phyloP scores from a whole-genome alignment of 2,329 filamentous ascomycete species.

The Hymenoscyphus scutula region DNA sequence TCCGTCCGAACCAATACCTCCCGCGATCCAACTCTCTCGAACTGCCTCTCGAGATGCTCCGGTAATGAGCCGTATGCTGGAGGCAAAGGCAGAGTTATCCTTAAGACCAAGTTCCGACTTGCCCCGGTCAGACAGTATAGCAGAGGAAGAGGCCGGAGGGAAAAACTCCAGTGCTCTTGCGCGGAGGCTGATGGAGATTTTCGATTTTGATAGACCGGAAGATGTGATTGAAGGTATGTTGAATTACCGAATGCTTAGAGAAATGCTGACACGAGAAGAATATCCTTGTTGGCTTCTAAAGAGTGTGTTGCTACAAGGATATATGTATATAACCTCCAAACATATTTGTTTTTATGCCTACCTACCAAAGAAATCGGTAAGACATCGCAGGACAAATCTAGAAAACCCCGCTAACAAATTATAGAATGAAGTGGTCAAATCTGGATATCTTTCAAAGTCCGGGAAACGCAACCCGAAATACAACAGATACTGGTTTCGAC shows the following conservation, averaged over 20 bases:
- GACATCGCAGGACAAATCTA: constrained; percentile 32
- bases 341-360: constrained; percentile 98
- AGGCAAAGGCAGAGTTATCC: constrained; percentile 65
- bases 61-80: constrained; percentile 75
- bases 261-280: constrained; percentile 50
- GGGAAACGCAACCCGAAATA: constrained; percentile 86
- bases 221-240: constrained; percentile 72
- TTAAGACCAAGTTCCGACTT: constrained; percentile 57
- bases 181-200: constrained; percentile 75
- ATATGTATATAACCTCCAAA: constrained; percentile 89
- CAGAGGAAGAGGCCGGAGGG: constrained; percentile 33
- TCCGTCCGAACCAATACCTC: constrained; percentile 35
- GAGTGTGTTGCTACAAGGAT: constrained; percentile 87
- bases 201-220: constrained; percentile 77
- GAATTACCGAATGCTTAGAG: constrained; percentile 5
- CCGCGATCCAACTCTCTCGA: constrained; percentile 37
- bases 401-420: constrained; percentile 33
- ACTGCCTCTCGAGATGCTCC: constrained; percentile 54
- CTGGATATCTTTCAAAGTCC: constrained; percentile 83
- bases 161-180: constrained; percentile 59
- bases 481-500: constrained; percentile 86
- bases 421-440: constrained; percentile 73
- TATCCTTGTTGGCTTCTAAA: constrained; percentile 93
- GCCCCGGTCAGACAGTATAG: constrained; percentile 30
- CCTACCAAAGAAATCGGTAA: constrained; percentile 84